phyloP scores from a whole-genome alignment of 139 green algal species.

The Yamagishiella unicocca region DNA sequence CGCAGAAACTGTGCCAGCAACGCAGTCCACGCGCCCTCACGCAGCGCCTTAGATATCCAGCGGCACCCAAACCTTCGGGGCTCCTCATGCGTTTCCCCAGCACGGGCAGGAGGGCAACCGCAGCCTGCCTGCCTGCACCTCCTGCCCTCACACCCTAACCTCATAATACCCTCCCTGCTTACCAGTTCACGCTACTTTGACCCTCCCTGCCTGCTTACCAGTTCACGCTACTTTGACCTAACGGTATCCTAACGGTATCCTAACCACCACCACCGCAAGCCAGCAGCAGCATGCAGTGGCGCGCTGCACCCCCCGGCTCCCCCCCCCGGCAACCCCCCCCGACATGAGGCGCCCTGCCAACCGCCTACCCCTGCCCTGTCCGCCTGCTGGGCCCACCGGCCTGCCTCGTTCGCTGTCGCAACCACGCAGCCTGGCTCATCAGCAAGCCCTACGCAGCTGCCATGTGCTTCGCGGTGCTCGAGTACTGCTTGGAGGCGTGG shows the following conservation, averaged over 20 bases:
- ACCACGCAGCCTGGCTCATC: conserved; percentile 52
- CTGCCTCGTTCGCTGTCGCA: neutral
- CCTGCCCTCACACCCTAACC: too few relatives aligned
- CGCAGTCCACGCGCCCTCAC: too few relatives aligned
- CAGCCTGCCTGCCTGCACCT: too few relatives aligned
- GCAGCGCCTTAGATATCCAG: too few relatives aligned
- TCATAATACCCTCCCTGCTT: too few relatives aligned
- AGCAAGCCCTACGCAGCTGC: conserved; percentile 48
- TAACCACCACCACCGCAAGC: neutral
- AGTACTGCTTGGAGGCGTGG: conserved; percentile 41
- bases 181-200: too few relatives aligned
- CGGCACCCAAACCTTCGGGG: too few relatives aligned
- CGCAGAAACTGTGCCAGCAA: too few relatives aligned
- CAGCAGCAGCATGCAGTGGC: neutral
- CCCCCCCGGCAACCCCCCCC: neutral
- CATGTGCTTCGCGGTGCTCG: conserved; percentile 48
- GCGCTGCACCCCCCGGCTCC: neutral
- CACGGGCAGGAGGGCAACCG: too few relatives aligned
- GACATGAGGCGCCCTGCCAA: neutral
- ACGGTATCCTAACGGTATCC: neutral
- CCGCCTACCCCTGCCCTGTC: neutral
- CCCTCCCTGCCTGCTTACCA: too few relatives aligned
- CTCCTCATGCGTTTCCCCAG: too few relatives aligned
- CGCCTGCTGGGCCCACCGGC: neutral
- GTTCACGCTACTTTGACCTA: too few relatives aligned